Evolutionary conservation across 805 yeast species (phyloP), one percentile per base, ranked within the genome.

Genomic region (Komagataella pseudopastoris): DNA sequence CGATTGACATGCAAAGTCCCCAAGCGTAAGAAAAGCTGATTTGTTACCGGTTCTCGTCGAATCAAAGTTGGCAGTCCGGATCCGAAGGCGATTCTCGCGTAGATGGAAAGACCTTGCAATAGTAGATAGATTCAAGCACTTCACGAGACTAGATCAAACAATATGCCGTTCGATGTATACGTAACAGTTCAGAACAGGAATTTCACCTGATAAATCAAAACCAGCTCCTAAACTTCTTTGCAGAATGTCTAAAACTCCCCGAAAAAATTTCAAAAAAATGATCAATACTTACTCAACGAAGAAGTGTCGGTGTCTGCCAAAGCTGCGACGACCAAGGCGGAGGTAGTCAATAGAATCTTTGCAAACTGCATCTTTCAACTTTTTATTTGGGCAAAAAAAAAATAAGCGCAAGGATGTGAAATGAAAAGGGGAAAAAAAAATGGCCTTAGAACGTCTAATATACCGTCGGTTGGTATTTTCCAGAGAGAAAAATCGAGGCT

Each of bases 281-380:
- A 23, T 20, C 7, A 24, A 53, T 63, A 68, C 74, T 54, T 62
- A 69, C 73, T 61, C 55, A 66, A 56, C 48, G 68, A 61, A 20
- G 69, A 61, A 56, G 66, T 71, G 49, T 60, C 69, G 56, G 64
- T 66, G 51, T 68, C 71, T 55, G 72, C 74, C 16, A 61, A 57
- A 55, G 71, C 81, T 54, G 75, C 58, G 55, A 77, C 76, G 58
- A 76, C 73, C 49, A 77, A 56, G 60, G 81, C 75, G 58, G 75
- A 71, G 57, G 72, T 61, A 55, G 74, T 68, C 57, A 77, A 61
- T 62, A 75, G 60, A 55, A 76, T 68, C 68, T 73, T 78, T 44
- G 17, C 36, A 70, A 77, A 69, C 71, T 77, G 83, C 85, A 81
- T 80, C 54, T 54, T 51, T 49, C 30, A 18, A 39, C 18, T 23